Base-by-base conservation (phyloP, 2,329 filamentous ascomycete species). In the Aspergillus alliaceus region DNA sequence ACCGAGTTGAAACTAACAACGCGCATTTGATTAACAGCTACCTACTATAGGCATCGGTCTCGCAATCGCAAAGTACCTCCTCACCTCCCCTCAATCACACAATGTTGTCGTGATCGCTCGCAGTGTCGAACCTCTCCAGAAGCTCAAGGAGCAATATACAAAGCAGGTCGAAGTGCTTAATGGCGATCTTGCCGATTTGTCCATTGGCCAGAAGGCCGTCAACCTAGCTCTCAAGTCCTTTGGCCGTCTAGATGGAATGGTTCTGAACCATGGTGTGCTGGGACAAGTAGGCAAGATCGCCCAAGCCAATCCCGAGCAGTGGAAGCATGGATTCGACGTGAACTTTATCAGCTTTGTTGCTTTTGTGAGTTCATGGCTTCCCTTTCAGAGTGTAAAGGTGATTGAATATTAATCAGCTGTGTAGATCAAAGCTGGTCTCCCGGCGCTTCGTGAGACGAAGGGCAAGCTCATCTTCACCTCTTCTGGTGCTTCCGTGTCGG, bases 211-310 rank as follows among this genome's bases (percentile, higher is more conserved):
- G 1, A 84, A 84, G 68, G 83, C 89, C 4, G 84, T 91, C 4
- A 79, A 87, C 3, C 75, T 86, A 1, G 89, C 92, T 0, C 69
- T 89, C 11, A 77, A 83, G 27, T 77, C 83, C 0, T 98, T 91
- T 72, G 88, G 87, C 9, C 80, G 79, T 49, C 76, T 99, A 4
- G 92, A 99, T 70, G 89, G 87, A 1, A 72, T 99, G 44, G 85
- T 99, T 12, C 78, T 98, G 60, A 98, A 98, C 73, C 95, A 99
- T 71, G 93, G 92, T 20, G 80, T 86, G 1, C 77, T 99, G 44
- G 83, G 86, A n/a, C 90, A 91, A 1, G 87, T 96, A 40, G 85
- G 84, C 51, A 85, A 84, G 57, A 78, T 98, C 44, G 85, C 78
- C 3, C 84, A 93, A 54, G 81, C 83, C 15, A 83, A 84, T n/a